Evolutionary conservation across 2,329 filamentous ascomycete genomes (phyloP).

Genomic region (Talaromyces sp.): DNA sequence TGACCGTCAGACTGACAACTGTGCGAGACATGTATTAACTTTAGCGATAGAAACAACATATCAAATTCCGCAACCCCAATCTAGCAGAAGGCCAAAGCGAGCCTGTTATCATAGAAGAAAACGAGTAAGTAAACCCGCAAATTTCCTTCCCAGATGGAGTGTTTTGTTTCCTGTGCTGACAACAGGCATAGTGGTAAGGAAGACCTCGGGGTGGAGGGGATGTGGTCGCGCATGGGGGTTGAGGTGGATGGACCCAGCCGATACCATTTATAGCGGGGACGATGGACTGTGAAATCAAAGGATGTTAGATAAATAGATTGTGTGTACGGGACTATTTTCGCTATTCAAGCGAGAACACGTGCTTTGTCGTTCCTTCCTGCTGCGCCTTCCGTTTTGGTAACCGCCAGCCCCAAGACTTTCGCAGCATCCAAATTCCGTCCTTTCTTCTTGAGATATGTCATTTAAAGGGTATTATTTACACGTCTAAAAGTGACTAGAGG

Average conservation of each 20-base stretch:
- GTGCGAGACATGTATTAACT: background rate
- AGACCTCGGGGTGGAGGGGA: constrained; percentile 33
- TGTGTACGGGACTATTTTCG: background rate
- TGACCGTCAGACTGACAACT: background rate
- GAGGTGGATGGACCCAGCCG: constrained; percentile 22
- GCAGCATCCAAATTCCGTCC: background rate
- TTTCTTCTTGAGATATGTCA: background rate
- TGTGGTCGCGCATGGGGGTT: constrained; percentile 30
- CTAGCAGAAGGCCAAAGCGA: constrained; percentile 27
- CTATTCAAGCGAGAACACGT: background rate
- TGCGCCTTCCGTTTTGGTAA: background rate
- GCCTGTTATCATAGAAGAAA: constrained; percentile 24
- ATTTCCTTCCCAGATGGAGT: background rate
- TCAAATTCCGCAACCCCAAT: constrained; percentile 34
- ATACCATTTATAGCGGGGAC: constrained; percentile 26
- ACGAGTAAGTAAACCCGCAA: constrained; percentile 23
- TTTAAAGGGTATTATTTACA: background rate
- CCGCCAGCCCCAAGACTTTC: background rate
- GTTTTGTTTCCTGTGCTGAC: constrained; percentile 11
- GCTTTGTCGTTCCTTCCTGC: background rate
- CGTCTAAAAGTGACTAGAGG: background rate
- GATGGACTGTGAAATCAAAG: background rate
- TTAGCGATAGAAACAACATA: constrained; percentile 27
- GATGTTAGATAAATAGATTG: background rate
- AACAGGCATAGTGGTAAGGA: constrained; percentile 23